These are phyloP conservation scores for Physaria fendleri DNA, from an alignment of 345 rosid genomes.

Conservation along the genomic window DNA sequence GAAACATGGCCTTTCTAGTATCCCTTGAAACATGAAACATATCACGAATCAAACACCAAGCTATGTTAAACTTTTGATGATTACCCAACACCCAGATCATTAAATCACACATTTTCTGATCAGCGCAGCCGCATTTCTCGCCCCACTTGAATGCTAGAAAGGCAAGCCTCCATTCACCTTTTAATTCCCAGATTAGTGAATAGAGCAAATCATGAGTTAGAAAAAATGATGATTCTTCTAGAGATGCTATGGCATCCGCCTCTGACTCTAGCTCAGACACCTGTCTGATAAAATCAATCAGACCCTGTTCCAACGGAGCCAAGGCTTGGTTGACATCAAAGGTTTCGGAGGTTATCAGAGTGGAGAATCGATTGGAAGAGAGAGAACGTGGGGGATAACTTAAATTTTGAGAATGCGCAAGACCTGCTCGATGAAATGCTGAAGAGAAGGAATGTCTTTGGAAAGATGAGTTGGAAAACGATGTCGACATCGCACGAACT, in stretches of 20 bases:
- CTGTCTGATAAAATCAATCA: conserved; percentile 39
- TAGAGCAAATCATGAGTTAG: conserved; percentile 37
- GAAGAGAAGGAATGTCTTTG: conserved; percentile 18
- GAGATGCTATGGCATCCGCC: conserved; percentile 46
- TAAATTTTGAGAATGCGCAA: conserved; percentile 4
- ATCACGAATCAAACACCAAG: conserved; percentile 80
- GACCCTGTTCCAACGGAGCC: conserved; percentile 21
- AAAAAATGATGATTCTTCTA: conserved; percentile 39
- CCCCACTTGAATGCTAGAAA: conserved; percentile 79
- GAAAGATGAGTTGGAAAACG: background rate
- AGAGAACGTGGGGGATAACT: conserved; percentile 12
- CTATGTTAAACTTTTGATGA: conserved; percentile 61
- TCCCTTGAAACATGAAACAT: conserved; percentile 42
- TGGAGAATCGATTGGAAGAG: conserved; percentile 31
- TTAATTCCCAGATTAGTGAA: conserved; percentile 56
- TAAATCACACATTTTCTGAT: conserved; percentile 46
- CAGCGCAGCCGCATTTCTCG: conserved; percentile 41
- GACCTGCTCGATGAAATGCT: conserved; percentile 54
- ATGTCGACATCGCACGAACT: background rate
- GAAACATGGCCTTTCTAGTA: conserved; percentile 58
- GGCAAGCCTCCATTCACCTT: conserved; percentile 65
- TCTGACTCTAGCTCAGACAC: conserved; percentile 45
- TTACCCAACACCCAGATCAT: conserved; percentile 67
- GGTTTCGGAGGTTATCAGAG: conserved; percentile 16
- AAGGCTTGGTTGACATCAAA: conserved; percentile 18